phyloP scores from a whole-genome alignment of 352 stramenopile genomes.

The Phytophthora citricola region DNA sequence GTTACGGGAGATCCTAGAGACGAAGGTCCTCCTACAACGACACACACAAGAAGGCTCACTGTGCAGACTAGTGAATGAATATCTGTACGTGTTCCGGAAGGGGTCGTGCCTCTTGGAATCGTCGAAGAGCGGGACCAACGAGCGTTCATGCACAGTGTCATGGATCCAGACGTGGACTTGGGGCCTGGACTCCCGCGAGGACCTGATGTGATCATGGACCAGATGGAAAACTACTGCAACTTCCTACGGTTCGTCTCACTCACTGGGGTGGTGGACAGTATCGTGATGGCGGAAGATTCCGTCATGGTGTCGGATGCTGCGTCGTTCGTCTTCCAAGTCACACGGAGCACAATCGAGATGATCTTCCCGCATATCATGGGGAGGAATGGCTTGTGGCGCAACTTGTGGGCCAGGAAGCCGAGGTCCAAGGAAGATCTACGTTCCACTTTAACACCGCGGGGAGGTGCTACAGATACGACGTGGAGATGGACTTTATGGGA shows the following conservation, averaged over 20 bases:
- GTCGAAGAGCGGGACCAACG: constrained; percentile 22
- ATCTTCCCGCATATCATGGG: constrained; percentile 33
- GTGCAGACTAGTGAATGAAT: constrained; percentile 31
- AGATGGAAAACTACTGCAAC: constrained; percentile 24
- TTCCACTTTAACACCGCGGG: constrained; percentile 29
- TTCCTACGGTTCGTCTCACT: constrained; percentile 23
- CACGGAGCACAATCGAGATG: constrained; percentile 29
- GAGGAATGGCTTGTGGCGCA: constrained; percentile 26
- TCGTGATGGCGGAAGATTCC: constrained; percentile 15
- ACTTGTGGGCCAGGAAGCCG: constrained; percentile 14
- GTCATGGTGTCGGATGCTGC: constrained; percentile 22
- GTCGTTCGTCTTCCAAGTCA: constrained; percentile 30
- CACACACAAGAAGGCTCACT: constrained; percentile 38
- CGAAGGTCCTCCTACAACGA: constrained; percentile 27
- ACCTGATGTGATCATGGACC: constrained; percentile 31
- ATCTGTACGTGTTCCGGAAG: constrained; percentile 32
- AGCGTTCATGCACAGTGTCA: constrained; percentile 31
- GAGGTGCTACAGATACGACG: constrained; percentile 29
- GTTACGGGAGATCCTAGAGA: constrained; percentile 24
- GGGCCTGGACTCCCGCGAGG: constrained; percentile 19
- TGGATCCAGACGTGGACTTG: constrained; percentile 36
- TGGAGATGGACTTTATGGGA: constrained; percentile 27
- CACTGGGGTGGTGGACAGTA: constrained; percentile 7
- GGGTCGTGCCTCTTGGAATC: constrained; percentile 7
- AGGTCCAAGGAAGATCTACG: constrained; percentile 1